Conservation (phyloP, 768 basidiomycete species). For the Artomyces pyxidatus region DNA sequence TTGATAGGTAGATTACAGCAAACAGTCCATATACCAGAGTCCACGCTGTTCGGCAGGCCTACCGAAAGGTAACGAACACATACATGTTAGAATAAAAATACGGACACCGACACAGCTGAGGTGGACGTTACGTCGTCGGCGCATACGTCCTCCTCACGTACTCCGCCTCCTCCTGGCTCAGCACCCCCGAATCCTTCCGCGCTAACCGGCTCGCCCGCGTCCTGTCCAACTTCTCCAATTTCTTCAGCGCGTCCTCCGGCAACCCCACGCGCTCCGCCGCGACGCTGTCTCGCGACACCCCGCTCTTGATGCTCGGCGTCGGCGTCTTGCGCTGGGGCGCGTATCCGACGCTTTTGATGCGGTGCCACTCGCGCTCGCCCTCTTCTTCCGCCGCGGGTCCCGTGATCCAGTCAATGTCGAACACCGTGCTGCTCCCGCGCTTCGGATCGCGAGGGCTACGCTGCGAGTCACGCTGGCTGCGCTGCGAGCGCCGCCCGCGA, state of each 20-base stretch:
- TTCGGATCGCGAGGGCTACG: neutral
- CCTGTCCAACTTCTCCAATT: neutral
- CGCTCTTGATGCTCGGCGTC: neutral
- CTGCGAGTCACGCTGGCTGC: no score
- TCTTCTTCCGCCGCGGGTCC: neutral
- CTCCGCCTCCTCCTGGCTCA: conserved; percentile 4
- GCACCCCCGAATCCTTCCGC: conserved; percentile 7
- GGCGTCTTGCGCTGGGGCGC: conserved; percentile 6
- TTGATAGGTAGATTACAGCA: no score
- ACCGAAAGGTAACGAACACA: no score
- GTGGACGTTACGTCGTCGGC: no score
- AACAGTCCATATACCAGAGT: no score
- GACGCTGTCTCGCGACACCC: conserved; percentile 4
- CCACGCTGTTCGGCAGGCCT: no score
- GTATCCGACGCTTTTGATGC: conserved; percentile 2
- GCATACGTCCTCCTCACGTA: neutral
- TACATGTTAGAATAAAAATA: no score
- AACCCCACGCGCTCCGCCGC: neutral
- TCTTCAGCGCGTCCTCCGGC: neutral
- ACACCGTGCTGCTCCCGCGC: neutral
- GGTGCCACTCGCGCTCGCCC: neutral
- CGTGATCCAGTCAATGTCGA: conserved; percentile 11
- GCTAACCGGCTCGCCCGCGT: neutral
- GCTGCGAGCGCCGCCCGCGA: neutral
- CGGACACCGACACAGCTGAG: no score